A percentile compares a stretch with the other conserved stretches of the same genome.
Evolutionary conservation across 345 rosid genomes (phyloP).

Genomic region (Salix purpurea): DNA sequence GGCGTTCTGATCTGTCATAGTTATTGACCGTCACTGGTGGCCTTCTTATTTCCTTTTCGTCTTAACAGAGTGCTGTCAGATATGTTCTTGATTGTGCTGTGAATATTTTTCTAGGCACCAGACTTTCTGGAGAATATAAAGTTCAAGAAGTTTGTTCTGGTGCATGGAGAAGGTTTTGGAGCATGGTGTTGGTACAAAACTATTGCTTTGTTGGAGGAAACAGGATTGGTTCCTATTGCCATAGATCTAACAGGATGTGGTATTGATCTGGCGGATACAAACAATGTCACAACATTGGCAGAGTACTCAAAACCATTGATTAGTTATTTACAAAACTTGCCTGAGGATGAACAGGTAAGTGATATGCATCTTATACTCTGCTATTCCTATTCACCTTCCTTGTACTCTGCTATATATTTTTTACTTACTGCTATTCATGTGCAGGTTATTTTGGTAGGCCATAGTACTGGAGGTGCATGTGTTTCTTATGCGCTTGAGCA

Average conservation of each 20-base stretch:
- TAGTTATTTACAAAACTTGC: constrained; percentile 53
- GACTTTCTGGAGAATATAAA: constrained; percentile 62
- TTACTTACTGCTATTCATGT: neutral
- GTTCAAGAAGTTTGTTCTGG: constrained; percentile 54
- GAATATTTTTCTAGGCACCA: constrained; percentile 43
- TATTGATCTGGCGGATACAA: constrained; percentile 63
- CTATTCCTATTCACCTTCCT: neutral
- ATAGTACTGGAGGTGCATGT: constrained; percentile 87
- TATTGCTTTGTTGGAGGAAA: constrained; percentile 78
- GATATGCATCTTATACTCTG: neutral
- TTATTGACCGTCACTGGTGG: neutral
- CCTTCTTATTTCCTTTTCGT: neutral
- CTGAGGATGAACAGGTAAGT: constrained; percentile 82
- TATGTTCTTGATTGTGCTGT: neutral
- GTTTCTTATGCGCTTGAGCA: constrained; percentile 78
- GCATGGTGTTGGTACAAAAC: constrained; percentile 99
- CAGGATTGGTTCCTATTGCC: constrained; percentile 62
- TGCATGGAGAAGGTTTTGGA: constrained; percentile 97
- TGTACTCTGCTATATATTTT: neutral
- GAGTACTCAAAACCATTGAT: constrained; percentile 82
- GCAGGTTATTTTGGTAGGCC: constrained; percentile 89
- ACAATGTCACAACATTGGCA: constrained; percentile 58
- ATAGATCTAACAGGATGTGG: constrained; percentile 87
- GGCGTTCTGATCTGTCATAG: neutral
- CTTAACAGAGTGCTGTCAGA: neutral